phyloP scores from a whole-genome alignment of 108 stramenopile genomes.

The Discostella pseudostelligera region DNA sequence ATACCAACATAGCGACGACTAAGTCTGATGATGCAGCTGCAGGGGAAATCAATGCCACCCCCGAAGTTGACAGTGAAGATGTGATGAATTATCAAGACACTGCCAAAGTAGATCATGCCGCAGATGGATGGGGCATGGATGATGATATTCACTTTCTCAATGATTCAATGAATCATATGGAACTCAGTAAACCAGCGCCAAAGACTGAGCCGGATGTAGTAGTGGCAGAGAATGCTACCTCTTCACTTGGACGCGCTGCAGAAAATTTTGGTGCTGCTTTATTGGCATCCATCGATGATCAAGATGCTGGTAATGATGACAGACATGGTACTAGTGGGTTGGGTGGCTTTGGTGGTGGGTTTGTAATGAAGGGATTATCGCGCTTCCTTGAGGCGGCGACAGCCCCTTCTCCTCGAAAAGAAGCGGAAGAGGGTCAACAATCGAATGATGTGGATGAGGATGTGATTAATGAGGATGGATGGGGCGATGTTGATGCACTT shows the following conservation, averaged over 20 bases:
- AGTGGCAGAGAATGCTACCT: background rate
- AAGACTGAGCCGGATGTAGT: background rate
- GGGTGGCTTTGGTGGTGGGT: constrained; percentile 36
- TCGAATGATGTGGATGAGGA: constrained; percentile 6
- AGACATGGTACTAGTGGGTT: background rate
- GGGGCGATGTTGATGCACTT: constrained; percentile 7
- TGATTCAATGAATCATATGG: background rate
- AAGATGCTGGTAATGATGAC: constrained; percentile 1
- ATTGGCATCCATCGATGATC: constrained; percentile 34
- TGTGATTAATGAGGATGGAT: constrained; percentile 15
- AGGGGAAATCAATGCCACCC: background rate
- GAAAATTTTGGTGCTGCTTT: constrained; percentile 37
- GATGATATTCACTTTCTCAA: background rate
- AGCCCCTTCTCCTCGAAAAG: constrained; percentile 9
- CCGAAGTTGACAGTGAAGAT: background rate
- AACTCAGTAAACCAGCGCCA: background rate
- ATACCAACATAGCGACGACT: no score
- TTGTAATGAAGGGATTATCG: constrained; percentile 44
- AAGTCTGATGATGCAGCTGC: no score
- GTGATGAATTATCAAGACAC: background rate
- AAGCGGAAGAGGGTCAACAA: background rate
- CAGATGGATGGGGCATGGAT: constrained; percentile 4
- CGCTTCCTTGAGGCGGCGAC: constrained; percentile 47
- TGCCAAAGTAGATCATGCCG: background rate
- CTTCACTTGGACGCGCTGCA: constrained; percentile 13